phyloP scores from a whole-genome alignment of 768 basidiomycete species.

The Russula olivacea region DNA sequence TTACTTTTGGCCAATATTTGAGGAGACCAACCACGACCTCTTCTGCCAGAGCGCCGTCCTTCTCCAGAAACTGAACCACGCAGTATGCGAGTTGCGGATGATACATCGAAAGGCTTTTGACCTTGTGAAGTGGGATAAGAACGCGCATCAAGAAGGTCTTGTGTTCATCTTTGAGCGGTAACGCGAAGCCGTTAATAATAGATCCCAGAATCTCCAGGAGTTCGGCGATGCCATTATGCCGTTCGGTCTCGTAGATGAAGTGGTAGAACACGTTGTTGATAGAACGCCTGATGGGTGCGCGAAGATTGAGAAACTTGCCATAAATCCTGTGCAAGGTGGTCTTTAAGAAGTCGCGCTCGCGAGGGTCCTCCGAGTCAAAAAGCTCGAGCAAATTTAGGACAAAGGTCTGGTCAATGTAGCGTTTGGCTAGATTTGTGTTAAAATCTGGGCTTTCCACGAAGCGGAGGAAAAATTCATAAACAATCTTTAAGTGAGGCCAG shows the following conservation, averaged over 20 bases:
- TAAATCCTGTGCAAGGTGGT: conserved; percentile 98
- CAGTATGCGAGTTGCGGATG: conserved; percentile 99
- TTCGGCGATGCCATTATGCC: conserved; percentile 99
- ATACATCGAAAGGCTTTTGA: conserved; percentile 94
- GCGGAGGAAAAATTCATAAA: conserved; percentile 99
- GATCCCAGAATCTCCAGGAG: conserved; percentile 96
- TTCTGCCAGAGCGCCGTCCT: conserved; percentile 86
- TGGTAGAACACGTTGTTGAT: conserved; percentile 99
- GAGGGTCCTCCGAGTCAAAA: conserved; percentile 97
- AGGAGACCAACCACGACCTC: conserved; percentile 96
- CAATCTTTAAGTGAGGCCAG: conserved; percentile 99
- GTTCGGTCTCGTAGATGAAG: conserved; percentile 97
- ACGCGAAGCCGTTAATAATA: conserved; percentile 98
- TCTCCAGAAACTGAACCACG: conserved; percentile 97
- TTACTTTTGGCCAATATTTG: conserved; percentile 98
- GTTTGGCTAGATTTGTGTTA: conserved; percentile 96
- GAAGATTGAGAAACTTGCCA: conserved; percentile 97
- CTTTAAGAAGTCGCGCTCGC: conserved; percentile 98
- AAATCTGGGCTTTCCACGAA: conserved; percentile 98
- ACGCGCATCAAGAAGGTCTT: conserved; percentile 94
- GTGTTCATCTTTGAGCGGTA: conserved; percentile 98
- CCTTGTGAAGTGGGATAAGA: conserved; percentile 95
- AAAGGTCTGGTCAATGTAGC: conserved; percentile 94
- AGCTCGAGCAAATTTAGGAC: conserved; percentile 95
- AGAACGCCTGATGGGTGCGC: conserved; percentile 96